These are phyloP conservation scores for Penicillium sp. DNA, from an alignment of 2,329 filamentous ascomycete species.

Conservation along the genomic window DNA sequence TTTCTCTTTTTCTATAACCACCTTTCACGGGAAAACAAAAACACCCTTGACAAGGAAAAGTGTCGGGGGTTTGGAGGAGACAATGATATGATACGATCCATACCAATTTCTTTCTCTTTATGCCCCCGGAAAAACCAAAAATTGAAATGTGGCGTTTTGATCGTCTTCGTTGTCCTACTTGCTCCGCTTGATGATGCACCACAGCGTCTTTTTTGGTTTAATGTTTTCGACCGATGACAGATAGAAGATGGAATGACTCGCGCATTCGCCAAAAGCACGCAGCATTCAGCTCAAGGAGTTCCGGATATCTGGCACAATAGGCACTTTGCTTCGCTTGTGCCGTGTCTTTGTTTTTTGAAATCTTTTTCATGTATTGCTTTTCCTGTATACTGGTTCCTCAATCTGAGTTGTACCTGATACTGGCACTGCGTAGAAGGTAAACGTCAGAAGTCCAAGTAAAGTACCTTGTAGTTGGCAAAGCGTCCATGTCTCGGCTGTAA, in stretches of 20 bases:
- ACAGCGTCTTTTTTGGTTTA: slow-evolving; percentile 15
- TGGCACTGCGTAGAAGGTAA: background rate
- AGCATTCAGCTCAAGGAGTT: slow-evolving; percentile 56
- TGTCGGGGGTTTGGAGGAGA: slow-evolving; percentile 4
- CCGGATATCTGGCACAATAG: slow-evolving; percentile 75
- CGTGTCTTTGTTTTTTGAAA: slow-evolving; percentile 33
- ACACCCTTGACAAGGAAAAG: slow-evolving; percentile 4
- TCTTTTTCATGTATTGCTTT: slow-evolving; percentile 32
- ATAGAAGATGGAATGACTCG: slow-evolving; percentile 51
- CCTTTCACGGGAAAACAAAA: slow-evolving; percentile 5
- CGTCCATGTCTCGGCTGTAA: background rate
- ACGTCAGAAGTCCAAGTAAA: background rate
- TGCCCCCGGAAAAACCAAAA: slow-evolving; percentile 24
- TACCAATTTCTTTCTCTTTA: slow-evolving; percentile 11
- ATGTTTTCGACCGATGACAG: slow-evolving; percentile 30
- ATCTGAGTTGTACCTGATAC: slow-evolving; percentile 17
- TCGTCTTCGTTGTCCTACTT: slow-evolving; percentile 23
- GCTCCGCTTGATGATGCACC: slow-evolving; percentile 18
- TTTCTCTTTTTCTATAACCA: slow-evolving; percentile 14
- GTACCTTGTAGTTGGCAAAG: background rate
- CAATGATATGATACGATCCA: slow-evolving; percentile 25
- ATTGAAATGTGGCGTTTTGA: slow-evolving; percentile 37
- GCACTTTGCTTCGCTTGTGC: slow-evolving; percentile 29
- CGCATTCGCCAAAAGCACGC: slow-evolving; percentile 55
- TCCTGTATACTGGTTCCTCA: slow-evolving; percentile 32